A percentile compares a stretch with the other conserved stretches of the same genome.
Conservation (phyloP, 1,284 basidiomycete genomes). For the Apiotrichum siamense region DNA sequence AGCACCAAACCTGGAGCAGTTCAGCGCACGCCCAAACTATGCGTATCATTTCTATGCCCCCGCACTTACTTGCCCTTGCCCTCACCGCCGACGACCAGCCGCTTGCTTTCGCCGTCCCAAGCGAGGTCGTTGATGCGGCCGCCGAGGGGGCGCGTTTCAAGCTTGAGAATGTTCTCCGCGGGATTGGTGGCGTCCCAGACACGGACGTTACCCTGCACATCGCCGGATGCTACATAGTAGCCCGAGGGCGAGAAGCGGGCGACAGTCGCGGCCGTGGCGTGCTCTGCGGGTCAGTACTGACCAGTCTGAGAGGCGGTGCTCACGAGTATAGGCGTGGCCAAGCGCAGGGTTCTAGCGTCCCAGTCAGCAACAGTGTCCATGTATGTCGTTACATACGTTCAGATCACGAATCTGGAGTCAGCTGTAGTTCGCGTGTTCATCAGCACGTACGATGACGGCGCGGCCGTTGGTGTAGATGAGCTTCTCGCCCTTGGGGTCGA, state of each 20-base stretch:
- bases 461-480: conserved; percentile 81
- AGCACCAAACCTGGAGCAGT: conserved; percentile 63
- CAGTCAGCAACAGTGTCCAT: no score
- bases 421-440: background rate
- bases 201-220: conserved; percentile 70
- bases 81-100: conserved; percentile 93
- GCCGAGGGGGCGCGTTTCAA: conserved; percentile 73
- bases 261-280: conserved; percentile 77
- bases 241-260: conserved; percentile 90
- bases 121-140: conserved; percentile 86
- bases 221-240: conserved; percentile 90
- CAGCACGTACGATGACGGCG: conserved; percentile 66
- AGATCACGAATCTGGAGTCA: conserved; percentile 57
- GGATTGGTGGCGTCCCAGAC: conserved; percentile 91
- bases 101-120: conserved; percentile 95
- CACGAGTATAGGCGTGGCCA: conserved; percentile 44
- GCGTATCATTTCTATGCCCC: background rate
- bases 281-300: conserved; percentile 52
- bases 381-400: conserved; percentile 47
- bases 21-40: background rate
- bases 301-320: conserved; percentile 1
- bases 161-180: conserved; percentile 71
- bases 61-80: conserved; percentile 71
- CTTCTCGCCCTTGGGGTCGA: conserved; percentile 67
- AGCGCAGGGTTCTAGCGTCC: conserved; percentile 23